These are phyloP conservation scores for Brassica incana DNA, from an alignment of 345 rosid genomes.

Conservation along the genomic window DNA sequence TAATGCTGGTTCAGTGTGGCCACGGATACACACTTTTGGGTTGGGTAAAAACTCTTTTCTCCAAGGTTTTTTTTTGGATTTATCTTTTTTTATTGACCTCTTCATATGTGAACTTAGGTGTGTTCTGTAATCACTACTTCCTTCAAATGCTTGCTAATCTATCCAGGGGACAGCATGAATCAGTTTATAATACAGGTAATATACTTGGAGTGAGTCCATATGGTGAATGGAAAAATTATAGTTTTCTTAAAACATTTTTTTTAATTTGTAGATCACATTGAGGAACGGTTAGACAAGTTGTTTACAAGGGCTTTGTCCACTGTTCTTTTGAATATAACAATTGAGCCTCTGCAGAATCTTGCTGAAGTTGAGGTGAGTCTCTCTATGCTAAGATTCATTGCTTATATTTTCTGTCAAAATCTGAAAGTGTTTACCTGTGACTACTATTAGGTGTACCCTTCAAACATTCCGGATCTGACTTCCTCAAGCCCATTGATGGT, in stretches of 20 bases:
- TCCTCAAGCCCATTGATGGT: constrained; percentile 53
- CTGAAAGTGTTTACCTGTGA: constrained; percentile 17
- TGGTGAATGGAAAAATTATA: background rate
- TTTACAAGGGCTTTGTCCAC: constrained; percentile 58
- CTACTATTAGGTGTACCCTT: constrained; percentile 59
- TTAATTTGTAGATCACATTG: constrained; percentile 57
- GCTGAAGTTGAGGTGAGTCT: constrained; percentile 74
- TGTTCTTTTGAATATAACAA: constrained; percentile 56
- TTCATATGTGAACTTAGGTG: constrained; percentile 23
- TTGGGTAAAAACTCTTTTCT: constrained; percentile 52
- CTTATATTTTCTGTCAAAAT: background rate
- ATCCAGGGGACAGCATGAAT: constrained; percentile 71
- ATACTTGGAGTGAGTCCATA: constrained; percentile 4
- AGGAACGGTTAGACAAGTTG: constrained; percentile 52
- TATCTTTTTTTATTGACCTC: background rate
- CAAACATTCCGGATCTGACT: constrained; percentile 63
- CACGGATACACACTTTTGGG: constrained; percentile 80
- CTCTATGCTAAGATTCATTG: constrained; percentile 15
- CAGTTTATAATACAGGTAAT: constrained; percentile 52
- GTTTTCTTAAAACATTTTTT: background rate
- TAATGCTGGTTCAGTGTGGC: constrained; percentile 52
- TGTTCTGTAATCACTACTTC: constrained; percentile 92
- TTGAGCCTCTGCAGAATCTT: constrained; percentile 60
- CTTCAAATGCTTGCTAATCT: constrained; percentile 67
- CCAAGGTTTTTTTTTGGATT: background rate